Conservation (phyloP, 768 basidiomycete species). For the Strobilomyces confusus region DNA sequence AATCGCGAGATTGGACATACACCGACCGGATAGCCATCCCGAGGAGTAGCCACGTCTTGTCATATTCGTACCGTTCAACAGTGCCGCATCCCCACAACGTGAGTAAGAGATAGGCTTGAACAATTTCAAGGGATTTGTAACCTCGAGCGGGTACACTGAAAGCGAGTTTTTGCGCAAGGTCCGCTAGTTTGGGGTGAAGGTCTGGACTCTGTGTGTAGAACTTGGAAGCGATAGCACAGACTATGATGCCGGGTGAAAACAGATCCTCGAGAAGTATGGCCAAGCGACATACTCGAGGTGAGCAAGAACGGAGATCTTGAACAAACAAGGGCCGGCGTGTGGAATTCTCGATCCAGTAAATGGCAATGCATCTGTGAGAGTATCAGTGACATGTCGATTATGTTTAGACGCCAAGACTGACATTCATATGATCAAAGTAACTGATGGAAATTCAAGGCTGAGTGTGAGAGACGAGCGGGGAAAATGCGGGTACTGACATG, state of each 20-base stretch:
- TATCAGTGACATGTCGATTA: conserved; percentile 7
- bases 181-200: conserved; percentile 72
- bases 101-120: conserved; percentile 91
- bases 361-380: conserved; percentile 65
- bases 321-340: conserved; percentile 91
- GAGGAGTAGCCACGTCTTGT: conserved; percentile 86
- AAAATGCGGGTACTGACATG: conserved; percentile 54
- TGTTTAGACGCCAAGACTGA: conserved; percentile 33
- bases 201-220: conserved; percentile 83
- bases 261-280: not conserved
- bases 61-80: conserved; percentile 94
- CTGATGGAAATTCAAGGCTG: conserved; percentile 33
- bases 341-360: conserved; percentile 81
- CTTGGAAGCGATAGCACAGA: conserved; percentile 92
- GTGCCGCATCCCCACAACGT: conserved; percentile 90
- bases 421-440: conserved; percentile 75
- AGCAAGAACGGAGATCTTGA: conserved; percentile 93
- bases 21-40: conserved; percentile 81
- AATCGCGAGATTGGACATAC: not conserved
- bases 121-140: conserved; percentile 92
- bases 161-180: conserved; percentile 82
- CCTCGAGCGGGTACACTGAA: conserved; percentile 83
- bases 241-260: conserved; percentile 37
- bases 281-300: conserved; percentile 69
- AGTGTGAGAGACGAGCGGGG: conserved; percentile 1